Percentiles rank a stretch among this genome's conserved stretches.
Evolutionary conservation across 2,329 filamentous ascomycete species (phyloP).

Genomic region (Orbilia ellipsospora): DNA sequence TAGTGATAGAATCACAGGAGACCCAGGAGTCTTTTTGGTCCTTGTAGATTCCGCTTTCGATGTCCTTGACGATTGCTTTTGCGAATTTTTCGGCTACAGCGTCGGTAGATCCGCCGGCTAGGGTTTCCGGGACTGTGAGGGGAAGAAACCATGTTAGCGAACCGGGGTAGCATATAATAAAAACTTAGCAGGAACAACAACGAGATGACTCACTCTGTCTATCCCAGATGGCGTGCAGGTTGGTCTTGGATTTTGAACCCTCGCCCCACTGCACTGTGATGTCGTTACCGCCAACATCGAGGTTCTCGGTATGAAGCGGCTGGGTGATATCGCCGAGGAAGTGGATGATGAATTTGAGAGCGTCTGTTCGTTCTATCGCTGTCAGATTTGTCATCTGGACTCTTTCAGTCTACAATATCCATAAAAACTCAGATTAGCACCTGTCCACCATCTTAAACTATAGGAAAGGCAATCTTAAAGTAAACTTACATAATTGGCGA

Average conservation of each 20-base stretch:
- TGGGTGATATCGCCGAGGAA: slow-evolving; percentile 78
- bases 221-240: slow-evolving; percentile 80
- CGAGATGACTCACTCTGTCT: slow-evolving; percentile 69
- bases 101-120: slow-evolving; percentile 37
- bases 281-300: slow-evolving; percentile 74
- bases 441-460: slow-evolving; percentile 65
- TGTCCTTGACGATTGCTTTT: slow-evolving; percentile 67
- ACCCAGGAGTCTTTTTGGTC: slow-evolving; percentile 69
- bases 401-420: slow-evolving; percentile 28
- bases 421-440: slow-evolving; percentile 63
- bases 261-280: slow-evolving; percentile 72
- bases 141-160: slow-evolving; percentile 60
- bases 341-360: slow-evolving; percentile 57
- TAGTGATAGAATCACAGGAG: slow-evolving; percentile 68
- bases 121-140: slow-evolving; percentile 42
- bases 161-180: slow-evolving; percentile 55
- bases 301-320: slow-evolving; percentile 74
- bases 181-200: not conserved
- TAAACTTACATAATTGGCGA: slow-evolving; percentile 67
- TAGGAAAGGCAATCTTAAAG: slow-evolving; percentile 57
- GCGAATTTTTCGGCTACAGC: slow-evolving; percentile 65
- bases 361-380: slow-evolving; percentile 45
- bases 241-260: slow-evolving; percentile 65
- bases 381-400: slow-evolving; percentile 27
- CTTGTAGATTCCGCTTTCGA: slow-evolving; percentile 70